Conservation (phyloP, 2,329 filamentous ascomycete species). For the Ophiostoma perfectum region DNA sequence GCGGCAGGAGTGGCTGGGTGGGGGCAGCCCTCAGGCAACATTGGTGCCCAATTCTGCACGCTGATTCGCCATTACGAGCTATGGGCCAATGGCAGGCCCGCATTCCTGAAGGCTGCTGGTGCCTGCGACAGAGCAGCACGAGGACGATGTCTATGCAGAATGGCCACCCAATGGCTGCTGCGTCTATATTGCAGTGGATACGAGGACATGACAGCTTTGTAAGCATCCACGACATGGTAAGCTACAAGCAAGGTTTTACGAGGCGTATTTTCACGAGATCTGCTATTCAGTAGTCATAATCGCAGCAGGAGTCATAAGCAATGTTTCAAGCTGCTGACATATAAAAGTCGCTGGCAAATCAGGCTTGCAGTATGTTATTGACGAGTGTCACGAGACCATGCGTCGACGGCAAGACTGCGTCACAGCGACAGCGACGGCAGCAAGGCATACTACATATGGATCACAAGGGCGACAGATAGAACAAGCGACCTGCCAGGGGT, state of each 20-base stretch:
- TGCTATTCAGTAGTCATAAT: background rate
- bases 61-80: conserved; percentile 14
- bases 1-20: background rate
- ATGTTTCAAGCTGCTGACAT: background rate
- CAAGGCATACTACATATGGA: background rate
- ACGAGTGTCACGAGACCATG: background rate
- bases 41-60: conserved; percentile 18
- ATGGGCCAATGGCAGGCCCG: conserved; percentile 15
- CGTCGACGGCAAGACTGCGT: no score
- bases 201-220: background rate
- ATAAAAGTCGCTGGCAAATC: background rate
- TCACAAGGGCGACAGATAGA: background rate
- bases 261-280: no score
- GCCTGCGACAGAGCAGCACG: background rate
- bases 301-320: background rate
- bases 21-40: background rate
- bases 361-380: background rate
- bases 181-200: background rate
- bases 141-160: no score
- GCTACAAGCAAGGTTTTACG: background rate
- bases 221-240: background rate
- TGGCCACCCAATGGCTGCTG: no score
- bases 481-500: background rate
- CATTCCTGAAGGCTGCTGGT: conserved; percentile 12
- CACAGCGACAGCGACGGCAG: background rate